Base-by-base conservation (phyloP, 306 rosid species). In the Mimosa pudica region DNA sequence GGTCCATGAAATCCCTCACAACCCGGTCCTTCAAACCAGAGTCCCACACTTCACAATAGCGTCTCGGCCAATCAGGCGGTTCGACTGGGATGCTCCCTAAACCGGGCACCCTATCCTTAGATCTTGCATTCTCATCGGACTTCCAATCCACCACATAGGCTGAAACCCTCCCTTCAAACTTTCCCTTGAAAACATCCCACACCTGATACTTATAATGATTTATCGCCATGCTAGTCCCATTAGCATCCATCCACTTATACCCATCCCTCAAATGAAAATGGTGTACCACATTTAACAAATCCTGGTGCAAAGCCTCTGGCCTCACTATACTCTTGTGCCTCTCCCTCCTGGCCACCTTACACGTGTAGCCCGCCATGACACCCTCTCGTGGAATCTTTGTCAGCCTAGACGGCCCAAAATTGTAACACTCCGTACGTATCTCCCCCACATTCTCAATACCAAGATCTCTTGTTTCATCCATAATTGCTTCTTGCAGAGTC, bases 171-270 rank as follows among this genome's bases (percentile, higher is more conserved):
- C 89, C 75, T 10, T 89, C 80, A 48, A 94, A 94, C 80, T 94
- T 94, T 67, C 87, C 87, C 85, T 90, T 94, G 11, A 94, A 94
- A 42, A 90, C 98, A 18, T 89, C 71, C 97, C 97, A 90, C 13
- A 94, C 98, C 62, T 90, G 98, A 78, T 94, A 92, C 85, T 94
- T 94, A 18, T 90, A 94, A 70, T 94, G 98, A 66, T 94, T 92
- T 17, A 94, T 89, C 24, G 88, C 84, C 92, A 92, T 70, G 44
- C 76, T 85, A 0, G 81, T 65, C 5, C 66, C 81, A 2, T 85
- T 89, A 36, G 72, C 81, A 4, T 92, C 86, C 65, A 84, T 82
- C 1, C 44, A 0, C 79, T 77, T 82, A 71, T 77, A 94, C 6
- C 88, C 93, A 14, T 64, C 66, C 18, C 73, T 77, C 8, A 94